Conservation (phyloP, 208 protist genomes). For the Leishmania martiniquensis region DNA sequence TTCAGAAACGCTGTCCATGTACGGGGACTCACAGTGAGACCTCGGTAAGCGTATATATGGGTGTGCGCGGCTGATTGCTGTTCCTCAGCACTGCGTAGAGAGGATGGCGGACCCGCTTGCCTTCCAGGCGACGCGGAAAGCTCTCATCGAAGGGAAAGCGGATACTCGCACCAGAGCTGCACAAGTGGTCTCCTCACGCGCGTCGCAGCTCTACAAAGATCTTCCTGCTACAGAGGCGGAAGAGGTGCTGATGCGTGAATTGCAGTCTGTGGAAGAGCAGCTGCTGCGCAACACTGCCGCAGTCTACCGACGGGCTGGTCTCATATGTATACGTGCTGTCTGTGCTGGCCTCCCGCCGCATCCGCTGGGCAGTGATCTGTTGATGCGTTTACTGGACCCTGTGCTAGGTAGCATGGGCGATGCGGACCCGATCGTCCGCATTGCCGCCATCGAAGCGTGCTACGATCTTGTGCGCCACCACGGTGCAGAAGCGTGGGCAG, state of each 20-base stretch:
- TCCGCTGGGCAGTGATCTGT: constrained; percentile 20
- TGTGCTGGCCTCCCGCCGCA: constrained; percentile 42
- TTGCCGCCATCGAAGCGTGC: constrained; percentile 69
- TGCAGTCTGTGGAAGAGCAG: constrained; percentile 37
- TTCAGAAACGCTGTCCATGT: not conserved
- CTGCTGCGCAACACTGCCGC: constrained; percentile 48
- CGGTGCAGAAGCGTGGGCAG: constrained; percentile 36
- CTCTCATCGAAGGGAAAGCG: constrained; percentile 60
- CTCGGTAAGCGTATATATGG: not conserved
- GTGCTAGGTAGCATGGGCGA: constrained; percentile 54
- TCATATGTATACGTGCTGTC: constrained; percentile 53
- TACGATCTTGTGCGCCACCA: constrained; percentile 60
- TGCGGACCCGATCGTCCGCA: constrained; percentile 58
- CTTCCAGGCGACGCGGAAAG: constrained; percentile 38
- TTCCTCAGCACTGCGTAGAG: not conserved
- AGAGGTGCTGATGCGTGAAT: constrained; percentile 29
- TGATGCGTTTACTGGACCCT: constrained; percentile 35
- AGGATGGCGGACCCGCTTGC: constrained; percentile 51
- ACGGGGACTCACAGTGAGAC: not conserved
- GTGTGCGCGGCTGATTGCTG: not conserved
- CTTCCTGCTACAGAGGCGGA: constrained; percentile 48
- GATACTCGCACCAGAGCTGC: constrained; percentile 50
- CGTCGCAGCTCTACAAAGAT: constrained; percentile 53
- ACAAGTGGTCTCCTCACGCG: constrained; percentile 38
- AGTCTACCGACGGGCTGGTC: constrained; percentile 59